Conservation (phyloP, 2,329 filamentous ascomycete species). For the Aspergillus sp. region DNA sequence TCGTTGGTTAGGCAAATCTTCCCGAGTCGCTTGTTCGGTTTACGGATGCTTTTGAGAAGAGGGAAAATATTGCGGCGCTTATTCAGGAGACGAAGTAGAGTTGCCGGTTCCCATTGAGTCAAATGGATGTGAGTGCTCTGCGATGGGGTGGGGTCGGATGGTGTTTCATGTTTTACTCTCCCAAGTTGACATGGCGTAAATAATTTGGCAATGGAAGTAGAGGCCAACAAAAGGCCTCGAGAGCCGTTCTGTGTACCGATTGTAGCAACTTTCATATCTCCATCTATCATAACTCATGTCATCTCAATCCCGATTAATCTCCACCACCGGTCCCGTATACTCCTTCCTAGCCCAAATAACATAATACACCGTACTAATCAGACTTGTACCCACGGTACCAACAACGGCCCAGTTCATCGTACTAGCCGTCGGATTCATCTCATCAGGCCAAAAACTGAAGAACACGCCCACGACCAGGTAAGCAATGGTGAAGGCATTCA, state of each 20-base stretch:
- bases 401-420: constrained; percentile 8
- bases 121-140: no score
- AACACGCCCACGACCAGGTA: constrained; percentile 4
- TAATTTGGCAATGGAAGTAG: no score
- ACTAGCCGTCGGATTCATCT: neutral
- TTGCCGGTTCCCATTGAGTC: no score
- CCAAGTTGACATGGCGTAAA: no score
- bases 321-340: constrained; percentile 8
- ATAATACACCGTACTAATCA: constrained; percentile 6
- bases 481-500: neutral
- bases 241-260: no score
- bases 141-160: no score
- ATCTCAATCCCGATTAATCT: neutral
- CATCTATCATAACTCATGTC: no score
- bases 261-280: no score
- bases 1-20: constrained; percentile 10
- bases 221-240: no score
- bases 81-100: neutral
- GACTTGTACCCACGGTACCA: constrained; percentile 1
- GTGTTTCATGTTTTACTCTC: no score
- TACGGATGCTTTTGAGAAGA: constrained; percentile 15
- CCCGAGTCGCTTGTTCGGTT: constrained; percentile 17
- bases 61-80: constrained; percentile 17
- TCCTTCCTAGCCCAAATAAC: neutral
- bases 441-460: constrained; percentile 2